These are phyloP conservation scores for Amaranthus cruentus DNA, from an alignment of 148 eudicot genomes.

Conservation along the genomic window DNA sequence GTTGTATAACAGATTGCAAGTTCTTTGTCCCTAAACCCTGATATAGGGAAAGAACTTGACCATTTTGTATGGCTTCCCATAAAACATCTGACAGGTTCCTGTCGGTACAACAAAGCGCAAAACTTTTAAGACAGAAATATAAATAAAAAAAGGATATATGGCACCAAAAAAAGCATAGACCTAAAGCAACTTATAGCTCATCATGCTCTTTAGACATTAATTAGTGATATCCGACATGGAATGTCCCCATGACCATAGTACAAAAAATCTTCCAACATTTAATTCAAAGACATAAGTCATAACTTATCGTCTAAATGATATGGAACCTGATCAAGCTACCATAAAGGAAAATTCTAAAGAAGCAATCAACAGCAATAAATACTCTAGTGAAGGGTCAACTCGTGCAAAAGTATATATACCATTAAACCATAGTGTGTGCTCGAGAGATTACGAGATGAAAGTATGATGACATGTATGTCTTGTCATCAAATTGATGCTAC, in stretches of 20 bases:
- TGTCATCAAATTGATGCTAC: too few species aligned
- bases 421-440: too few species aligned
- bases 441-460: too few species aligned
- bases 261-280: background rate
- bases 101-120: constrained; percentile 25
- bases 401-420: too few species aligned
- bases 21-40: constrained; percentile 96
- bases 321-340: too few species aligned
- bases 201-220: background rate
- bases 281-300: background rate
- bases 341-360: too few species aligned
- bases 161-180: background rate
- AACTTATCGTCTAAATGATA: too few species aligned
- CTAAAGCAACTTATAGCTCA: background rate
- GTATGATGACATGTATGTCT: too few species aligned
- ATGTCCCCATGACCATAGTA: background rate
- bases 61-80: constrained; percentile 71
- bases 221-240: background rate
- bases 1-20: constrained; percentile 72
- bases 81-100: constrained; percentile 84
- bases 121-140: background rate
- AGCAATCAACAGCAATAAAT: too few species aligned
- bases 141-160: too few species aligned
- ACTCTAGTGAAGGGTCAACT: too few species aligned
- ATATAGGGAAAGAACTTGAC: constrained; percentile 70